Conservation (phyloP, 805 yeast genomes). For the Ogataea minuta region DNA sequence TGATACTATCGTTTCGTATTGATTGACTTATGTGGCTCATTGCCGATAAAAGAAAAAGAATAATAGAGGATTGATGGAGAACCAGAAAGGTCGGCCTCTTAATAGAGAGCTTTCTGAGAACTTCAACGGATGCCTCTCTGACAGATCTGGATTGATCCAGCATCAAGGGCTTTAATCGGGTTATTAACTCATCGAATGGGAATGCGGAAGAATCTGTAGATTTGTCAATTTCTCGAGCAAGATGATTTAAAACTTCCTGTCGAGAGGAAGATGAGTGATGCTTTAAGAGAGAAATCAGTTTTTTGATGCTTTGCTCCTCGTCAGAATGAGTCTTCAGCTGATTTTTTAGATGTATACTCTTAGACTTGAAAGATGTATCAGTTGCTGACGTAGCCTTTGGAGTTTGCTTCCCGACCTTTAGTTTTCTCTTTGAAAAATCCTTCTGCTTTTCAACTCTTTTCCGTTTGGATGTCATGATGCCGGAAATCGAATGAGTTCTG, state of each 20-base stretch:
- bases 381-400: slow-evolving; percentile 74
- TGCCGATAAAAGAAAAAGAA: slow-evolving; percentile 81
- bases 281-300: slow-evolving; percentile 64
- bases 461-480: slow-evolving; percentile 48
- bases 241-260: slow-evolving; percentile 61
- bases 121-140: slow-evolving; percentile 50
- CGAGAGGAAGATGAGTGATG: slow-evolving; percentile 73
- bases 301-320: slow-evolving; percentile 48
- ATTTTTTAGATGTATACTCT: slow-evolving; percentile 43
- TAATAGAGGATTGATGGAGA: slow-evolving; percentile 56
- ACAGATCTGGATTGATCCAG: slow-evolving; percentile 68
- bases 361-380: slow-evolving; percentile 80
- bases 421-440: slow-evolving; percentile 74
- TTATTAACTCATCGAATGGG: slow-evolving; percentile 54
- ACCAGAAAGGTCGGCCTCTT: slow-evolving; percentile 55
- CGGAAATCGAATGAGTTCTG: neutral
- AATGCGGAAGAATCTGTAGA: slow-evolving; percentile 27
- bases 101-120: slow-evolving; percentile 47
- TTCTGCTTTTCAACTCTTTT: slow-evolving; percentile 64
- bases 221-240: slow-evolving; percentile 27
- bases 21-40: slow-evolving; percentile 88
- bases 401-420: slow-evolving; percentile 83
- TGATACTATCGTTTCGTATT: slow-evolving; percentile 72
- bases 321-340: slow-evolving; percentile 30
- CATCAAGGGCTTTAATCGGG: slow-evolving; percentile 58